Conservation (phyloP, 106 monocot species). For the Iris macrosiphon region DNA sequence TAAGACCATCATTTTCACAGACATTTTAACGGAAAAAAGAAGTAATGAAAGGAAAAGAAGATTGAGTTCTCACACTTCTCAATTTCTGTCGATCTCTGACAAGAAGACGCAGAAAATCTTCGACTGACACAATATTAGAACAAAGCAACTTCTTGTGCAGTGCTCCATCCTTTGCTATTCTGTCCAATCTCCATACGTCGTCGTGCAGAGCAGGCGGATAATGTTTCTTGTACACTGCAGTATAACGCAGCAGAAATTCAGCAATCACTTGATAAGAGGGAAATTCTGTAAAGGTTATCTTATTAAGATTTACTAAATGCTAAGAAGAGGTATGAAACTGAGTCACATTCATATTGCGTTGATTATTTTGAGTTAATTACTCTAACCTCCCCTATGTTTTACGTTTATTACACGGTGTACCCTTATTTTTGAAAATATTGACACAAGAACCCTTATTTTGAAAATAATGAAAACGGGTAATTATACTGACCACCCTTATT, state of each 20-base stretch:
- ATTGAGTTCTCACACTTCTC: slow-evolving; percentile 11
- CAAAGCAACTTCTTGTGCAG: slow-evolving; percentile 17
- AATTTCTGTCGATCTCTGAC: slow-evolving; percentile 19
- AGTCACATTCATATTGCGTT: neutral
- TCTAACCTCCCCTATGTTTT: no score
- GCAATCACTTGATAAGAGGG: no score
- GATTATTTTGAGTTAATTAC: no score
- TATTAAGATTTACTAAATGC: no score
- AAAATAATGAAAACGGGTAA: no score
- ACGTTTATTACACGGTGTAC: no score
- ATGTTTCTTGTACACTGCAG: slow-evolving; percentile 37
- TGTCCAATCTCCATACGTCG: slow-evolving; percentile 34
- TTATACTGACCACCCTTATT: no score
- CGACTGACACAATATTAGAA: slow-evolving; percentile 7
- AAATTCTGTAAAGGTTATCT: no score
- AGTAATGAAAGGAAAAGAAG: neutral
- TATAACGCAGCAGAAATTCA: no score
- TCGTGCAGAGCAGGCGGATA: slow-evolving; percentile 31
- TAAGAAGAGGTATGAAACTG: no score
- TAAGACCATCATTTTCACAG: neutral
- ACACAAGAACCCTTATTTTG: no score
- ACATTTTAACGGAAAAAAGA: neutral
- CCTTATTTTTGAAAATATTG: no score
- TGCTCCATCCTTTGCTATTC: slow-evolving; percentile 25
- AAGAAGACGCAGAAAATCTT: slow-evolving; percentile 25